These are phyloP conservation scores for Ampelocalamus luodianensis DNA, from an alignment of 176 grass and related monocot genomes.

Conservation along the genomic window DNA sequence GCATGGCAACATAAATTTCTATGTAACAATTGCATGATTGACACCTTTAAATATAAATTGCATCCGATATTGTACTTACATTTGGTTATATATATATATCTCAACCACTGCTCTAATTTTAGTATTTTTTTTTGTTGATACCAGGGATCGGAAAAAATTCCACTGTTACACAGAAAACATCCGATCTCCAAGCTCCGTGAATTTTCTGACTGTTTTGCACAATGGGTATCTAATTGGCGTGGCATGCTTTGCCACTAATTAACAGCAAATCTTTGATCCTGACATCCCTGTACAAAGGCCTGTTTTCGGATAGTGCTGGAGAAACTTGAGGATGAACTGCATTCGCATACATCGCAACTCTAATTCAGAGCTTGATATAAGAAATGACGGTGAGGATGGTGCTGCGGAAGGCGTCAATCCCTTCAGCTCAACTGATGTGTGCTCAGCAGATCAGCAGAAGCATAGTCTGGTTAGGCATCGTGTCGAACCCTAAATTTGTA, in stretches of 20 bases:
- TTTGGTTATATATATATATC: background rate
- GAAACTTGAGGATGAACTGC: background rate
- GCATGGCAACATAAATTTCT: background rate
- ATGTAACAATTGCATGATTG: background rate
- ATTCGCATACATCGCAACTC: background rate
- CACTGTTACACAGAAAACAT: background rate
- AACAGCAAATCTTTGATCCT: background rate
- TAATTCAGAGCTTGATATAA: background rate
- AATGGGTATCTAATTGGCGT: background rate
- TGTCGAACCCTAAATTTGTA: too few species aligned
- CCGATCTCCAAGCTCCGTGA: background rate
- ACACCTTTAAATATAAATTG: background rate
- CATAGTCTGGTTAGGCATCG: background rate
- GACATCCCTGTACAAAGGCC: background rate
- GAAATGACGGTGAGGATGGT: background rate
- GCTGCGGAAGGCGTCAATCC: background rate
- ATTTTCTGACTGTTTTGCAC: background rate
- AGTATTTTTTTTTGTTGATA: conserved; percentile 5
- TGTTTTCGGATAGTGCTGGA: background rate
- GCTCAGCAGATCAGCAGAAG: background rate
- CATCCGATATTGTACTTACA: background rate
- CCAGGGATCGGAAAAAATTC: conserved; percentile 30
- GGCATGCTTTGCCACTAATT: background rate
- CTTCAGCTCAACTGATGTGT: background rate
- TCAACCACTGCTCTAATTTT: background rate